Evolutionary conservation across 768 basidiomycete genomes (phyloP), one percentile per base, ranked within the genome.

Genomic region (Tylopilus plumbeoviolaceoides): DNA sequence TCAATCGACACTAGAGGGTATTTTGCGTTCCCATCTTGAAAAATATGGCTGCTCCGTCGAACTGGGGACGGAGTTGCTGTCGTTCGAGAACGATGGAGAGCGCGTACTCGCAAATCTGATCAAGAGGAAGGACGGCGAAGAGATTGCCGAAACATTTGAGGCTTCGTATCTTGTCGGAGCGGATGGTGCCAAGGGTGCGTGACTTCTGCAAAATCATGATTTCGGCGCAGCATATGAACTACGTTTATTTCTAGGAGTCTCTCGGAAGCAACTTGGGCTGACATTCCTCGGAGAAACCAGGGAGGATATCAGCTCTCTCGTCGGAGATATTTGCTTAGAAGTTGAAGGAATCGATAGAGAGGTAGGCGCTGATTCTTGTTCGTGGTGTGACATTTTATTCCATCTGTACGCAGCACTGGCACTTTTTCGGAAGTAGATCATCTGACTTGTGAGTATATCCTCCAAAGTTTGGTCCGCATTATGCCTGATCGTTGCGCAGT

Each of bases 211-310:
- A n/a, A n/a, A n/a, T n/a, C n/a, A n/a, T n/a, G n/a, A n/a, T n/a
- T n/a, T n/a, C n/a, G n/a, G n/a, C n/a, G n/a, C n/a, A n/a, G n/a
- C n/a, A n/a, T n/a, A n/a, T n/a, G n/a, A n/a, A n/a, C n/a, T n/a
- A 18, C 3, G 11, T 44, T 38, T 4, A 27, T 23, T 21, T 15
- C 30, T 31, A 75, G 75, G 65, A 12, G 40, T 67, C 6, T 68
- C 70, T 6, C 65, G 79, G 20, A 75, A 74, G 50, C 59, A 63
- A 38, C 66, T 77, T 4, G 77, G 74, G 0, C 53, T 80, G 7
- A 58, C 63, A 0, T 80, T 80, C 53, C 51, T 72, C 1, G 78
- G 78, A 0, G 69, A 77, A 53, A 74, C 72, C 0, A 59, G 51
- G 7, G 56, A 69, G 3, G 60, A 61, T 23, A 18, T 48, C 4